phyloP scores from a whole-genome alignment of 176 grass and related monocot species.

The Elymus sibiricus region DNA sequence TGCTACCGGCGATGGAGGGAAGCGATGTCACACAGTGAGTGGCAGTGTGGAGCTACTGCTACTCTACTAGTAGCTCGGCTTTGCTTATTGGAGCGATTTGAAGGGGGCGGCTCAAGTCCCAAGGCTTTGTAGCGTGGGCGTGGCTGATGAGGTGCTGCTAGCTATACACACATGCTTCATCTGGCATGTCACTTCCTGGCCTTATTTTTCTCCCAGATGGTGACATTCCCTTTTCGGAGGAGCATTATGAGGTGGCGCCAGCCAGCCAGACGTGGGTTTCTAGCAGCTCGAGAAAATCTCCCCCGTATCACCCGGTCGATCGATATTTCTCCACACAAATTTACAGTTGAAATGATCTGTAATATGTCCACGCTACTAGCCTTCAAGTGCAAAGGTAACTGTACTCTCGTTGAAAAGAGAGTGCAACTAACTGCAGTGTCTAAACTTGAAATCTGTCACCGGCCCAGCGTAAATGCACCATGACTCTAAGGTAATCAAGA shows the following conservation, averaged over 20 bases:
- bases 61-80: neutral
- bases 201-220: neutral
- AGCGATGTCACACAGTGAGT: neutral
- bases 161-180: conserved; percentile 8
- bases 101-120: conserved; percentile 24
- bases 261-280: neutral
- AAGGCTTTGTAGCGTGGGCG: conserved; percentile 33
- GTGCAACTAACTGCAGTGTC: neutral
- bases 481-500: neutral
- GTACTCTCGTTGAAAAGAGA: neutral
- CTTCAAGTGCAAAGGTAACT: neutral
- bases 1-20: neutral
- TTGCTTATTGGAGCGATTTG: conserved; percentile 29
- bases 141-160: neutral
- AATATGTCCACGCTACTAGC: neutral
- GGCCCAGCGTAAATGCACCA: neutral
- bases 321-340: neutral
- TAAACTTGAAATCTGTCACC: neutral
- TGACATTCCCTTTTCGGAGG: neutral
- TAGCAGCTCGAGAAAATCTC: neutral
- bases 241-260: conserved; percentile 16
- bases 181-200: conserved; percentile 32
- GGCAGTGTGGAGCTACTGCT: neutral
- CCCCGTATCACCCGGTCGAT: neutral
- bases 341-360: neutral